Base-by-base conservation (phyloP, 805 yeast genomes). In the Lipomyces orientalis region DNA sequence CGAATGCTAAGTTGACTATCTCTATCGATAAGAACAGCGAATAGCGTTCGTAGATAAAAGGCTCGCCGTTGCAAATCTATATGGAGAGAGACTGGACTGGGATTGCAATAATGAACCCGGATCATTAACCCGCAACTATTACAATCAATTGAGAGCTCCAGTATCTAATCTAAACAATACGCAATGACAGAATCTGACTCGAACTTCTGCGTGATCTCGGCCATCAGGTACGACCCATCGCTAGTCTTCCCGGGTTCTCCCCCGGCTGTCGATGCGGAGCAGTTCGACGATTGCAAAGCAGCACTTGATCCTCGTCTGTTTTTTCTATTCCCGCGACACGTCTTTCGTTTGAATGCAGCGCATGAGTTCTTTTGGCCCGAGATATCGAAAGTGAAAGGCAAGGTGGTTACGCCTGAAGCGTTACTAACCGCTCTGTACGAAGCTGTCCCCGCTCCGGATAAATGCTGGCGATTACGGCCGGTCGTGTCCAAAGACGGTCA, bases 221-320 rank as follows among this genome's bases (percentile, higher is more conserved):
- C 65, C 39, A 62, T 60, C 0, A 57, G 72, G 29, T 72, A 71
- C 59, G 70, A 63, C 49, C 71, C 71, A 12, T 37, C 65, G 14
- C 60, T 71, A 4, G 22, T 64, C 22, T 55, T 54, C 31, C 16
- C 74, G 29, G n/a, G 55, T 10, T 16, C 59, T 25, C 63, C 52
- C 73, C 84, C 54, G 10, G 10, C 51, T 7, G 25, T 54, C 35
- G 76, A n/a, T 19, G 54, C 33, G 7, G 66, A 34, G 31, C 43
- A 55, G 33, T 68, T 66, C 46, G 66, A 61, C 19, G 54, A 60
- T 22, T 59, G 63, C 60, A 60, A 62, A 54, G 61, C 62, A 33
- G 22, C 61, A 16, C 68, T 64, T 35, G 67, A 69, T n/a, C 59
- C 71, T 2, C 51, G 54, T 4, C 54, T 46, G 29, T 69, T 64